phyloP scores from a whole-genome alignment of 2,329 filamentous ascomycete species.

The Cadophora luteo-olivacea region DNA sequence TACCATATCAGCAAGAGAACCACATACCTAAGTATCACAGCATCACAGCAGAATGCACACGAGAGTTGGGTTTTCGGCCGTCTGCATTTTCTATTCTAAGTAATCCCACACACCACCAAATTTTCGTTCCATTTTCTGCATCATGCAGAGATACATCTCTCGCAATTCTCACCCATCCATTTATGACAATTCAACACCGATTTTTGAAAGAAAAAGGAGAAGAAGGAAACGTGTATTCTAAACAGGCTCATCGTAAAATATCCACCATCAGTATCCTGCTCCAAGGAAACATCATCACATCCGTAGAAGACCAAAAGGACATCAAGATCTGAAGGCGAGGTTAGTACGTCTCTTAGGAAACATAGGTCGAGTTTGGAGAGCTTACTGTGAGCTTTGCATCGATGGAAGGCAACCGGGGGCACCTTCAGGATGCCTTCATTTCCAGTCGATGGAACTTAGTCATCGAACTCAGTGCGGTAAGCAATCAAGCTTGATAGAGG shows the following conservation, averaged over 20 bases:
- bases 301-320: background rate
- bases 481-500: background rate
- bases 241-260: background rate
- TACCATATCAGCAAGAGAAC: background rate
- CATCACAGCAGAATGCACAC: conserved; percentile 1
- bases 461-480: background rate
- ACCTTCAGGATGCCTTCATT: too few relatives aligned
- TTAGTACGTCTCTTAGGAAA: background rate
- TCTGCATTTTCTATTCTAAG: background rate
- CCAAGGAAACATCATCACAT: background rate
- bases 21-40: background rate
- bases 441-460: background rate
- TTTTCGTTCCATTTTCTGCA: background rate
- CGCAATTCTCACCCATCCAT: background rate
- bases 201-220: conserved; percentile 8
- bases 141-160: background rate
- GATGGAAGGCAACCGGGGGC: background rate
- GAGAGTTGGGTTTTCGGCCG: background rate
- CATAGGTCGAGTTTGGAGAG: too few relatives aligned
- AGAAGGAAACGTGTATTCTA: background rate
- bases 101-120: background rate
- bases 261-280: background rate
- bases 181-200: background rate
- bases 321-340: background rate
- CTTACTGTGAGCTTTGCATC: background rate